Percentiles rank a stretch among this genome's conserved stretches.
Conservation (phyloP, 1,284 basidiomycete genomes). For the Pseudozyma pruni region DNA sequence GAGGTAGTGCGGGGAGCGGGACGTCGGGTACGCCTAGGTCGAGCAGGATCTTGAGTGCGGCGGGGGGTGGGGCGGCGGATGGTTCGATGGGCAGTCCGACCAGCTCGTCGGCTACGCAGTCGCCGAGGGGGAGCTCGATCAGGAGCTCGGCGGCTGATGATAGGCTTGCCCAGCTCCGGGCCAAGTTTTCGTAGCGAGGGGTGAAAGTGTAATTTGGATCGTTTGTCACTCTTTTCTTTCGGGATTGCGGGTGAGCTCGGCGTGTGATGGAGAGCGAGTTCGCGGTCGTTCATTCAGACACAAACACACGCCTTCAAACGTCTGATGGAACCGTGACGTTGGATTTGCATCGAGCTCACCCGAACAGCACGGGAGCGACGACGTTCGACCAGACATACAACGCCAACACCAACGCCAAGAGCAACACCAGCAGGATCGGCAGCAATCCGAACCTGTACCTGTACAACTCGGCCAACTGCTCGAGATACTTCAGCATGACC, state of each 20-base stretch:
- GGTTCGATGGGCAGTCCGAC: slow-evolving; percentile 28
- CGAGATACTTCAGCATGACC: slow-evolving; percentile 52
- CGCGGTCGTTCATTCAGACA: no score
- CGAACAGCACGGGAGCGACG: slow-evolving; percentile 14
- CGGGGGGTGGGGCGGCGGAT: slow-evolving; percentile 3
- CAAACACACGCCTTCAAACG: not conserved
- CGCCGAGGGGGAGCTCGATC: slow-evolving; percentile 19
- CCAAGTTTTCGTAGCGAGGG: slow-evolving; percentile 51
- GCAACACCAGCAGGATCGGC: slow-evolving; percentile 19
- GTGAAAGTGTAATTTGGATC: not conserved
- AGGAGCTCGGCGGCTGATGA: slow-evolving; percentile 49
- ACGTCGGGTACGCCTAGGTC: slow-evolving; percentile 17
- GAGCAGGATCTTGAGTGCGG: slow-evolving; percentile 6
- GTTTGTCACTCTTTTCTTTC: not conserved
- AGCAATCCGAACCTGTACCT: slow-evolving; percentile 34
- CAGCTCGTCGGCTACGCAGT: slow-evolving; percentile 25
- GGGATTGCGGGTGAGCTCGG: no score
- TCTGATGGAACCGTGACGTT: no score
- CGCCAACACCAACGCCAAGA: slow-evolving; percentile 18
- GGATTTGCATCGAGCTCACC: not conserved
- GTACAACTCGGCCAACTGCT: slow-evolving; percentile 44
- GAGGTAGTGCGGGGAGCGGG: slow-evolving; percentile 5
- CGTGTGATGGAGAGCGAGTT: no score
- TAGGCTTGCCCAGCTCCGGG: slow-evolving; percentile 57
- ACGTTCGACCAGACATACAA: slow-evolving; percentile 33